Base-by-base conservation (phyloP, 306 rosid genomes). In the Castanospermum australe region DNA sequence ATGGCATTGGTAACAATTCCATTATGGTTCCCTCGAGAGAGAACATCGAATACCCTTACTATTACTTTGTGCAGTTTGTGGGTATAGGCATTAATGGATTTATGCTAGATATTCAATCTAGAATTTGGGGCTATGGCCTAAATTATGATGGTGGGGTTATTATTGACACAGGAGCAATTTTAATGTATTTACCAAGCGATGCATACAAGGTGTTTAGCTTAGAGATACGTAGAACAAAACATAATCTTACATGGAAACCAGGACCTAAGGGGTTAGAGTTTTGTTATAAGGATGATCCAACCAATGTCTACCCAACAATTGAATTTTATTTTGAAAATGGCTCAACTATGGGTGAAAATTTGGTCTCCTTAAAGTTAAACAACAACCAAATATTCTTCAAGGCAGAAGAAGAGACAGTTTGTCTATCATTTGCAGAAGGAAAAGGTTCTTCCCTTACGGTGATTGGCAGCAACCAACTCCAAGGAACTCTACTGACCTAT, bases 81-180 rank as follows among this genome's bases (percentile, higher is more conserved):
- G 89, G 89, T 14, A 79, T 86, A 56, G 25, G 71, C 0, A 44
- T 86, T 57, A 66, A 82, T 65, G 89, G 86, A 6, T 86, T 82
- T 45, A 70, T 82, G 84, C 60, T 82, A 21, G 86, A 86, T 70
- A 71, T 86, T 75, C 78, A 48, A 25, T 75, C 87, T 3, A 82
- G 71, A 0, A 78, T 86, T 64, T 86, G 89, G 89, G 89, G 89
- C 7, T 86, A 79, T 59, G 89, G 89, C 1, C 9, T 86, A 5
- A 86, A 86, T 25, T 82, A 79, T 59, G 84, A 82, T 70, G 84
- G 84, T 65, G 89, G 87, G 20, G 78, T 85, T 67, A 41, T 82
- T 9, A 3, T 86, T 10, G 89, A 86, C 10, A 56, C 67, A 0
- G 71, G 78, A 22, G 12, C 77, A 12, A 32, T 10, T 2, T 4